These are phyloP conservation scores for Candida dajiaensis DNA, from an alignment of 805 yeast genomes.

Conservation along the genomic window DNA sequence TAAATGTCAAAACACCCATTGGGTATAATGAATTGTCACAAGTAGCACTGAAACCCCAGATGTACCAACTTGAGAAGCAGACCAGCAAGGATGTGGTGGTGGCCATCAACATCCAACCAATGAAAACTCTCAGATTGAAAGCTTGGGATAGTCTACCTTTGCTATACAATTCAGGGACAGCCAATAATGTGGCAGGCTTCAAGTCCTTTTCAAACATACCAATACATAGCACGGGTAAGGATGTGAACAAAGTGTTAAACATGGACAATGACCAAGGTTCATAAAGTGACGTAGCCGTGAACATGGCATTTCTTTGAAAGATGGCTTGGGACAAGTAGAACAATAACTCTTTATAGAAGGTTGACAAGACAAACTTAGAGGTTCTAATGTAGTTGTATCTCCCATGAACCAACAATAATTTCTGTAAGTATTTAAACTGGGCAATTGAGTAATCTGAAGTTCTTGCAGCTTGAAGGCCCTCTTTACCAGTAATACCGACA, in stretches of 20 bases:
- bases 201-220: conserved; percentile 96
- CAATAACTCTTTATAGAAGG: conserved; percentile 89
- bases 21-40: conserved; percentile 78
- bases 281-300: conserved; percentile 88
- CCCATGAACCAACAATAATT: conserved; percentile 88
- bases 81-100: conserved; percentile 65
- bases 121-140: conserved; percentile 64
- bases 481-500: conserved; percentile 94
- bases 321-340: conserved; percentile 86
- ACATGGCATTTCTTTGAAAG: conserved; percentile 79
- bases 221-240: conserved; percentile 81
- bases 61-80: conserved; percentile 56
- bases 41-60: conserved; percentile 68
- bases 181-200: conserved; percentile 78
- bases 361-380: conserved; percentile 83
- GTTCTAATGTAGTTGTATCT: conserved; percentile 92
- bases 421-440: conserved; percentile 80
- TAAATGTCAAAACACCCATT: conserved; percentile 68
- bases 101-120: conserved; percentile 76
- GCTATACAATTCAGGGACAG: conserved; percentile 85
- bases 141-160: conserved; percentile 70
- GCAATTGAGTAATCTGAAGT: conserved; percentile 93
- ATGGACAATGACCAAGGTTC: conserved; percentile 96
- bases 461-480: conserved; percentile 95
- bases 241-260: conserved; percentile 95